Base-by-base conservation (phyloP, 2,329 filamentous ascomycete species). In the Chaetomium sp. region DNA sequence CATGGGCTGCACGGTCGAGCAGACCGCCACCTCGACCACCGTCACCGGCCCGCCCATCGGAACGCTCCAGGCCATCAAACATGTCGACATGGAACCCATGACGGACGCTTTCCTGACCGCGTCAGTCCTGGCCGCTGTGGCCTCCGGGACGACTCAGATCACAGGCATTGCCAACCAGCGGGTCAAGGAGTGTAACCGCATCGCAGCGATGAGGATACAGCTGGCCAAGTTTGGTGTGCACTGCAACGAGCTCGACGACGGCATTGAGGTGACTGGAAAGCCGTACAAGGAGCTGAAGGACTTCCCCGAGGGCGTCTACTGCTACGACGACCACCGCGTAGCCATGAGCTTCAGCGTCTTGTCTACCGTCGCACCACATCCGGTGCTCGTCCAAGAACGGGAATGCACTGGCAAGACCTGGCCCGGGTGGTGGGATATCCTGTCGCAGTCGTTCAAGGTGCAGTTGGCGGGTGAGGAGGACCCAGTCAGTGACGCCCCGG, bases 81-180 rank as follows among this genome's bases (percentile, higher is more conserved):
- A 92, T 57, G 85, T 99, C 34, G 91, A 99, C 67, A 99, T 99
- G 94, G 94, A 97, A 70, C 88, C 92, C 1, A 99, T 99, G 94
- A 99, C 94, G 0, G 94, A 99, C 71, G 94, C 94, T 49, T 99
- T 99, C 77, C 79, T 99, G 52, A 96, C 91, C 4, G 94, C 94
- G 14, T 95, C 91, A 1, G 91, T 96, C 4, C 79, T 99, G 47
- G 94, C 91, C 33, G 94, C 94, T 38, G 89, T 96, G 44, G 91
- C 92, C 8, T 84, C 81, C 11, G 89, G 89, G 1, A 85, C 84
- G 50, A 99, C 94, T 0, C 84, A 83, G 54, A 97, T 99, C 62
- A 87, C 86, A 12, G 94, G 94, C 49, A 99, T 99, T 64, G 94
- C 94, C 35, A 99, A 99, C 67, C 94, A 99, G 70, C 85, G 94